Evolutionary conservation across 2,329 filamentous ascomycete species (phyloP).

Genomic region (Basipetospora chlamydospora): DNA sequence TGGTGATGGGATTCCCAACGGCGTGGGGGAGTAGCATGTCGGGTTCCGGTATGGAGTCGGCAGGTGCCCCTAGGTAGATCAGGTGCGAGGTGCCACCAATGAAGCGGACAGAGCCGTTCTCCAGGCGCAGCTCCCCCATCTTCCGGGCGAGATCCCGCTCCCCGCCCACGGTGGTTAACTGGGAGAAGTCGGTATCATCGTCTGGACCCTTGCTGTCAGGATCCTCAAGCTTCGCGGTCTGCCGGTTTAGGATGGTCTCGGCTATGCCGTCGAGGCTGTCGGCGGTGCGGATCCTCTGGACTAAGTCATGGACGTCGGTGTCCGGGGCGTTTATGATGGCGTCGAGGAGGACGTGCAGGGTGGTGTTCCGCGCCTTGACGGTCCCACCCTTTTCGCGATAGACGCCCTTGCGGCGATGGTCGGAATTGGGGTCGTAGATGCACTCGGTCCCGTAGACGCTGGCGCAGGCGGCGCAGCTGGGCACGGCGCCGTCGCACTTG

Average conservation of each 20-base stretch:
- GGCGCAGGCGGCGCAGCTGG: slow-evolving; percentile 87
- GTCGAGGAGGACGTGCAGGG: slow-evolving; percentile 81
- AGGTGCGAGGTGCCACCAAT: slow-evolving; percentile 91
- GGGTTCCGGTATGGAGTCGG: slow-evolving; percentile 22
- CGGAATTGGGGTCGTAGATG: slow-evolving; percentile 89
- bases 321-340: slow-evolving; percentile 85
- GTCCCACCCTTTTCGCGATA: slow-evolving; percentile 89
- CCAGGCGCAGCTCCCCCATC: slow-evolving; percentile 81
- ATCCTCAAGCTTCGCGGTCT: slow-evolving; percentile 19
- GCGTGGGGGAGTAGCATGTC: slow-evolving; percentile 30
- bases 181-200: slow-evolving; percentile 24
- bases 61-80: slow-evolving; percentile 55
- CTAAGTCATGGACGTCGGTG: slow-evolving; percentile 66
- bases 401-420: slow-evolving; percentile 90
- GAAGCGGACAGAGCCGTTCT: slow-evolving; percentile 77
- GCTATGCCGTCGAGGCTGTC: slow-evolving; percentile 49
- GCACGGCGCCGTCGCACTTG: slow-evolving; percentile 83
- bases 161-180: slow-evolving; percentile 27
- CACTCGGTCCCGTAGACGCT: slow-evolving; percentile 87
- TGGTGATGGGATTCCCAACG: slow-evolving; percentile 57
- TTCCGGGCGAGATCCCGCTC: slow-evolving; percentile 80
- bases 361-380: slow-evolving; percentile 74
- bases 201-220: slow-evolving; percentile 18
- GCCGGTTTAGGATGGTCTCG: slow-evolving; percentile 29
- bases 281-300: slow-evolving; percentile 77